Percentiles rank a stretch among this genome's conserved stretches.
Conservation (phyloP, 192 early-diverging fungal species). For the Radiomyces spectabilis region DNA sequence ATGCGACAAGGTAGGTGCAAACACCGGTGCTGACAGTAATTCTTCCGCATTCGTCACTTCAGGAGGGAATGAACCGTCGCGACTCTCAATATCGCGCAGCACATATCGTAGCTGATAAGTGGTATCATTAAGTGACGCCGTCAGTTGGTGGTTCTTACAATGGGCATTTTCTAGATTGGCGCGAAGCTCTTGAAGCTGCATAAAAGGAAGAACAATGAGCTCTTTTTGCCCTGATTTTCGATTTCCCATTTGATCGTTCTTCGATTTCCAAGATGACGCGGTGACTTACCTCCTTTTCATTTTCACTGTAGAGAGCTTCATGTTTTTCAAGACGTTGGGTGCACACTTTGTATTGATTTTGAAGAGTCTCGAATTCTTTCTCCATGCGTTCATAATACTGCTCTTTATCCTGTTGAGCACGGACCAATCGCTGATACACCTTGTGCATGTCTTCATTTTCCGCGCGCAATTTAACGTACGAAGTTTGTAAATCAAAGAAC, state of each 20-base stretch:
- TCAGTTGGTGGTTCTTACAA: slow-evolving; percentile 1
- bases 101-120: slow-evolving; percentile 16
- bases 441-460: neutral
- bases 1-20: slow-evolving; percentile 1
- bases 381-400: slow-evolving; percentile 9
- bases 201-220: no score
- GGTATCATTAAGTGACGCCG: slow-evolving; percentile 8
- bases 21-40: neutral
- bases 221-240: neutral
- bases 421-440: neutral
- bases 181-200: neutral
- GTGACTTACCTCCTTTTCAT: no score
- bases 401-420: slow-evolving; percentile 1
- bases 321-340: no score
- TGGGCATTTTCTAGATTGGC: neutral
- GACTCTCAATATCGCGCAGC: neutral
- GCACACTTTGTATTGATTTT: neutral
- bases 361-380: slow-evolving; percentile 1
- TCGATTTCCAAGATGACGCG: no score
- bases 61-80: slow-evolving; percentile 3
- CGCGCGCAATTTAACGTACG: neutral
- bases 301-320: no score
- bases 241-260: no score
- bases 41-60: neutral
- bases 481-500: slow-evolving; percentile 3